A percentile compares a stretch with the other conserved stretches of the same genome.
Evolutionary conservation across 2,329 filamentous ascomycete species (phyloP).

Genomic region (Nemania diffusa): DNA sequence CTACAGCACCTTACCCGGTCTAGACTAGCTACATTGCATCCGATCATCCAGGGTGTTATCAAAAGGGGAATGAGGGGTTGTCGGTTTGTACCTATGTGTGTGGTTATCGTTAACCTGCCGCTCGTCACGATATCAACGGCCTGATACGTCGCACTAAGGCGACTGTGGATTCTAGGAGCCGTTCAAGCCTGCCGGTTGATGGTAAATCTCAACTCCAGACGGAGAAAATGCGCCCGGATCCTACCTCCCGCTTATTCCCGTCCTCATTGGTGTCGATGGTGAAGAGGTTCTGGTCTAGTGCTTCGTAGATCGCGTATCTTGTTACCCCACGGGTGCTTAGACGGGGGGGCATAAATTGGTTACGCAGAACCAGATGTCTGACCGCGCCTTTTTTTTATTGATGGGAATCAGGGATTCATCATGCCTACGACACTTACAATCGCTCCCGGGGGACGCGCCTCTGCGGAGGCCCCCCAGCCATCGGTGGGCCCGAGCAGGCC

Average conservation of each 20-base stretch:
- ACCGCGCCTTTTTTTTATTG: not conserved
- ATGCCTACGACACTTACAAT: slow-evolving; percentile 19
- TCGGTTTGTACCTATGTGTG: not conserved
- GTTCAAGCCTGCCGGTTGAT: slow-evolving; percentile 12
- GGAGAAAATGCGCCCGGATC: slow-evolving; percentile 8
- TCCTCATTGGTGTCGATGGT: not conserved
- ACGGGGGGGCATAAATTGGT: slow-evolving; percentile 23
- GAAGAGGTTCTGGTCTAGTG: slow-evolving; percentile 9
- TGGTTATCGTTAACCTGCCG: slow-evolving; percentile 1
- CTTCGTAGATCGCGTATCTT: slow-evolving; percentile 7
- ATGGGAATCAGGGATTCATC: slow-evolving; percentile 5
- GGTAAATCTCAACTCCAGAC: slow-evolving; percentile 21
- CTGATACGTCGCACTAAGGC: slow-evolving; percentile 3
- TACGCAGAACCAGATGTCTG: slow-evolving; percentile 1
- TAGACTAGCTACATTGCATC: slow-evolving; percentile 12
- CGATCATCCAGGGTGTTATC: slow-evolving; percentile 4
- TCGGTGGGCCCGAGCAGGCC: slow-evolving; percentile 19
- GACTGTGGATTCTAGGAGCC: slow-evolving; percentile 13
- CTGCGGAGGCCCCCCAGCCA: slow-evolving; percentile 7
- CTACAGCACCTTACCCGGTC: not conserved
- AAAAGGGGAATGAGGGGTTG: slow-evolving; percentile 13
- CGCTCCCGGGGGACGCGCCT: slow-evolving; percentile 1
- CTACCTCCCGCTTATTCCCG: slow-evolving; percentile 12
- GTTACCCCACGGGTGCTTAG: slow-evolving; percentile 1
- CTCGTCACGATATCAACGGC: slow-evolving; percentile 9